Conservation (phyloP, 192 early-diverging fungal species). For the Backusella luteola region DNA sequence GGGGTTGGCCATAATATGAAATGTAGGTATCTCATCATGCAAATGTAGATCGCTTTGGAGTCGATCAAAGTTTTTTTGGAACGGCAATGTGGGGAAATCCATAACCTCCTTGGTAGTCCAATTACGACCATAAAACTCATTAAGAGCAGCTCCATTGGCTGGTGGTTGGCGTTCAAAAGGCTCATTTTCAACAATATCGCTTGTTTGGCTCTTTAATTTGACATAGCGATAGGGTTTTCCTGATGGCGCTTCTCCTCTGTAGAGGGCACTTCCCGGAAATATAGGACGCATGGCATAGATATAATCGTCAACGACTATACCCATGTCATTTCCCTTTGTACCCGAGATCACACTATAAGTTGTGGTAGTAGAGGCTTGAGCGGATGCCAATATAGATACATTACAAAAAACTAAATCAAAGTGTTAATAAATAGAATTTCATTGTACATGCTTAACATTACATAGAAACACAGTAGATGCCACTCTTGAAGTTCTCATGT, state of each 20-base stretch:
- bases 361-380: background rate
- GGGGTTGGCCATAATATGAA: background rate
- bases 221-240: constrained; percentile 15
- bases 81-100: background rate
- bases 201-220: background rate
- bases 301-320: background rate
- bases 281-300: background rate
- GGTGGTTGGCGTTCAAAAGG: constrained; percentile 12
- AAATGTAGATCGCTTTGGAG: background rate
- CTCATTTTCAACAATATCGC: background rate
- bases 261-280: background rate
- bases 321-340: background rate
- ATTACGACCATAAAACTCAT: constrained; percentile 26
- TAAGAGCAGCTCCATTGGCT: background rate
- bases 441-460: background rate
- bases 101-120: constrained; percentile 16
- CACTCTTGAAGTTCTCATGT: background rate
- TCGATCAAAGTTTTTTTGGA: background rate
- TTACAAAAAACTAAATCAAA: background rate
- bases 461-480: background rate
- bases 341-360: constrained; percentile 15
- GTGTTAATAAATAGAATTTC: background rate
- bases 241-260: constrained; percentile 17
- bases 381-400: background rate
- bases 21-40: constrained; percentile 4